Evolutionary conservation across 129 eudicot genomes (phyloP), one percentile per base, ranked within the genome.

Genomic region (Apium graveolens): DNA sequence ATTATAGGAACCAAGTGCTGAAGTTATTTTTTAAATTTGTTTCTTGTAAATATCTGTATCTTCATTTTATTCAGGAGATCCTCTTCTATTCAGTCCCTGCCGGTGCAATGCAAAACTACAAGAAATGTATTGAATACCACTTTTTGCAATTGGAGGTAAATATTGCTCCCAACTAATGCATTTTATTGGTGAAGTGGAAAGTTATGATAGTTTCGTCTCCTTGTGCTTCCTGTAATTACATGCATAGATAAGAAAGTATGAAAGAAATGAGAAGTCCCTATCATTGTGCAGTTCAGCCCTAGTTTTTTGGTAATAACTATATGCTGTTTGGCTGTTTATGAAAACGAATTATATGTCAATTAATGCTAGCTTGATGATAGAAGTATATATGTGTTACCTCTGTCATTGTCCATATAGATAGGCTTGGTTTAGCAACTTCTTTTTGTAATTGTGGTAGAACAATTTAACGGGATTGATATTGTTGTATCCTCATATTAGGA

Each of bases 71-170:
- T 76, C 90, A 95, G 99, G 97, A 90, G 80, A 90, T 86, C 77
- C 96, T 95, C 84, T 91, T 95, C 82, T 95, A 95, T 78, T 70
- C 87, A 77, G 92, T 90, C 37, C 93, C 89, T 11, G 84, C 87
- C 82, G 97, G 96, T 76, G 90, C 99, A 13, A 85, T 90, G 85
- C 92, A 90, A 82, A 83, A 86, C 34, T 95, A 95, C 85, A 87
- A 86, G 78, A 90, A 83, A 49, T 87, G 91, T 48, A 85, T 95
- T 37, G 99, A 88, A 87, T 88, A 86, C 55, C 89, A 85, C 84
- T 85, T 87, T 69, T 86, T 78, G 31, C 85, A 82, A 66, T 78
- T 62, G 76, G 88, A 92, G 97, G 99, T 92, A 86, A 48, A 44
- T 26, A 39, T 44, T 74, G 32, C 31, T 42, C 3, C 20, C 16